Evolutionary conservation across 169 alveolate species (phyloP), one percentile per base, ranked within the genome.

Genomic region (Plasmodium gonderi): DNA sequence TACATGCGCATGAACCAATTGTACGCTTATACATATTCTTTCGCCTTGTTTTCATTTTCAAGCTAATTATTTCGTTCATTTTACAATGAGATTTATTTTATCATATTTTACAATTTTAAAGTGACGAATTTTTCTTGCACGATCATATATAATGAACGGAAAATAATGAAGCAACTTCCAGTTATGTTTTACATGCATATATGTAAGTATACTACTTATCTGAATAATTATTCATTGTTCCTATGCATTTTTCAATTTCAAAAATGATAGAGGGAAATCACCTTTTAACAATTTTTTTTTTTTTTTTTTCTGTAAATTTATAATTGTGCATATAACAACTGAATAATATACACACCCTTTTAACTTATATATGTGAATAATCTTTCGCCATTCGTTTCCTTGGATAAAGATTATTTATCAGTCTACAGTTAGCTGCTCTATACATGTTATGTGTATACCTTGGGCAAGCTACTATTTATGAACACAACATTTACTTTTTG

Each of bases 401-500:
- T n/a, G 36, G 17, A n/a, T 14, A 60, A 60, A 6, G 17, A 36
- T 60, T 6, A 60, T 60, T 60, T 60, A 60, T 29, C 26, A 60
- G 72, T 60, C 72, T 60, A 60, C 72, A 60, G 72, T 5, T 36
- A 20, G 8, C 6, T n/a, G 72, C 72, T 8, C 23, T 54, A n/a
- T 54, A 14, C 69, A 54, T 54, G n/a, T 54, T 54, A n/a, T n/a
- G n/a, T n/a, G n/a, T n/a, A n/a, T n/a, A n/a, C n/a, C n/a, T n/a
- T n/a, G n/a, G n/a, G n/a, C n/a, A n/a, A n/a, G n/a, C n/a, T n/a
- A n/a, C n/a, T n/a, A n/a, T n/a, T n/a, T n/a, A n/a, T n/a, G n/a
- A n/a, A 60, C 72, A 60, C 40, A 60, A 60, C 72, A 60, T 36
- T 75, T 75, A 38, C 64, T 75, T 40, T 26, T 36, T 75, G 81